These are phyloP conservation scores for Puccinia horiana DNA, from an alignment of 1,284 basidiomycete genomes.

Conservation along the genomic window DNA sequence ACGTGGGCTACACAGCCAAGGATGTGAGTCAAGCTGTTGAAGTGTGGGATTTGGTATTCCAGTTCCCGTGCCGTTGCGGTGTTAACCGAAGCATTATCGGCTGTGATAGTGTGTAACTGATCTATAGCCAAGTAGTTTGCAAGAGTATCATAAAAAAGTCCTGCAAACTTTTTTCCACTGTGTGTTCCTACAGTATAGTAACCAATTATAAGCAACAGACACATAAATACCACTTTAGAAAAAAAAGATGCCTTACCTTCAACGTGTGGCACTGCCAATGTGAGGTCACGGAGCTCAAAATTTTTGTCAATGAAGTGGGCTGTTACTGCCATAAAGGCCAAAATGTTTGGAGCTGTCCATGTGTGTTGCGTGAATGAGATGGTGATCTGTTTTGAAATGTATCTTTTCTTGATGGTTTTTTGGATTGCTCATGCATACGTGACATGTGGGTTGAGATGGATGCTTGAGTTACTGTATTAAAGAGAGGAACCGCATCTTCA, in stretches of 20 bases:
- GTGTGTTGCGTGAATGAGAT: background rate
- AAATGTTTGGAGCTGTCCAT: conserved; percentile 2
- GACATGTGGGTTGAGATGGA: background rate
- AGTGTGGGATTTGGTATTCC: background rate
- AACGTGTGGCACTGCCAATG: background rate
- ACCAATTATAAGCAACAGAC: background rate
- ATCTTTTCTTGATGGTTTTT: background rate
- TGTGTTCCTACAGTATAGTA: background rate
- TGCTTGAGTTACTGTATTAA: background rate
- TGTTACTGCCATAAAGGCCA: background rate
- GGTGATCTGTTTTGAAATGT: background rate
- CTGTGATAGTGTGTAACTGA: background rate
- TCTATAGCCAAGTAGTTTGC: background rate
- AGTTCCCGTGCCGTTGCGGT: background rate
- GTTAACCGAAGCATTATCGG: conserved; percentile 6
- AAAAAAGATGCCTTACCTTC: background rate
- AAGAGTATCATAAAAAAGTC: background rate
- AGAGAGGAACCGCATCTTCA: background rate
- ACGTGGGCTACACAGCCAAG: background rate
- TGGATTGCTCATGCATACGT: background rate
- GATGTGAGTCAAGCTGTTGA: background rate
- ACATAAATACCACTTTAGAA: background rate
- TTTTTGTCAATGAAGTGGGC: conserved; percentile 2
- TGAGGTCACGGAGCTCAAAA: background rate
- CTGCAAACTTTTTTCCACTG: background rate